Conservation (phyloP, 2,329 filamentous ascomycete species). For the Raffaelea ambrosiae region DNA sequence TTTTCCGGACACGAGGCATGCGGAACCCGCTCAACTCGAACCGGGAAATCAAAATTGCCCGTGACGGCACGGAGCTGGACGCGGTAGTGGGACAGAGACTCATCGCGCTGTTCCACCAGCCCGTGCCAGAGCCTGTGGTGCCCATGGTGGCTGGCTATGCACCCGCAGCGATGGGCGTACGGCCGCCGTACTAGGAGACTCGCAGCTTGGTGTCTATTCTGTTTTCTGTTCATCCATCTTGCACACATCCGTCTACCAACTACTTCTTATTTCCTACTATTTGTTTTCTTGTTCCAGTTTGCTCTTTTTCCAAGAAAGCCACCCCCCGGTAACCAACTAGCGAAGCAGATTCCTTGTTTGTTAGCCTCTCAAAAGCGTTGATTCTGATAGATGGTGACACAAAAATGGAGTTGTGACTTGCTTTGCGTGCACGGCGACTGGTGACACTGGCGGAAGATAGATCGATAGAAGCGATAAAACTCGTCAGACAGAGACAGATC, state of each 20-base stretch:
- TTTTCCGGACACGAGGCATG: conserved; percentile 78
- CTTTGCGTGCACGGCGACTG: too few relatives aligned
- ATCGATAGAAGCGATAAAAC: too few relatives aligned
- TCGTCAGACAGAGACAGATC: too few relatives aligned
- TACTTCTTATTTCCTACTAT: too few relatives aligned
- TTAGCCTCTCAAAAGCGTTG: background rate
- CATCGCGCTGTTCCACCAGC: conserved; percentile 65
- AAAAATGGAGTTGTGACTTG: too few relatives aligned
- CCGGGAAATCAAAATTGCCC: conserved; percentile 88
- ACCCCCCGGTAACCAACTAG: too few relatives aligned
- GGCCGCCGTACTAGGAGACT: background rate
- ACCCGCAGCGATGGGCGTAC: conserved; percentile 16
- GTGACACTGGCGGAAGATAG: too few relatives aligned
- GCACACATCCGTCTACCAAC: too few relatives aligned
- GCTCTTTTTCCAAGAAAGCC: too few relatives aligned
- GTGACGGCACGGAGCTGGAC: conserved; percentile 90
- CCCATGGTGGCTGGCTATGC: conserved; percentile 28
- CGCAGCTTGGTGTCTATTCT: background rate
- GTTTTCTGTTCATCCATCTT: too few relatives aligned
- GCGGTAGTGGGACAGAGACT: conserved; percentile 69
- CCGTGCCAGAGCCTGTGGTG: background rate
- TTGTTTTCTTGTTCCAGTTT: too few relatives aligned
- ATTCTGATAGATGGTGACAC: too few relatives aligned
- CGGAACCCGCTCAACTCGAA: conserved; percentile 95
- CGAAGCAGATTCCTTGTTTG: background rate